phyloP scores from a whole-genome alignment of 164 flowering plant species.

The Sedum album region DNA sequence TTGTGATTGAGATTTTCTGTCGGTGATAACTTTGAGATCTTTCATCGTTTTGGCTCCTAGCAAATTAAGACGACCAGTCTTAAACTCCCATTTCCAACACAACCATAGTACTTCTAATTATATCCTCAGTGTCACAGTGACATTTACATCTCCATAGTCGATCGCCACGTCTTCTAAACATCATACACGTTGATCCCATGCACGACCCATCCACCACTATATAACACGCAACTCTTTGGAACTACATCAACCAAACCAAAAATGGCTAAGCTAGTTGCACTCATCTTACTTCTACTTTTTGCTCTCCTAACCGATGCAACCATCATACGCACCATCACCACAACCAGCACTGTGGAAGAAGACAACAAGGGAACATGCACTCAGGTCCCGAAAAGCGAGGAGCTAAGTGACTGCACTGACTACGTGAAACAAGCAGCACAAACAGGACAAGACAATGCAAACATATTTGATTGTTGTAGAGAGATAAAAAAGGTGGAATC shows the following conservation, averaged over 20 bases:
- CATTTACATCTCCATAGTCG: too few relatives aligned
- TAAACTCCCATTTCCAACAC: background rate
- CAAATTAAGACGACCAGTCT: background rate
- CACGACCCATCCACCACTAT: background rate
- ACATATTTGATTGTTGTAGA: background rate
- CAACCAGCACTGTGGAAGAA: background rate
- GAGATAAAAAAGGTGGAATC: background rate
- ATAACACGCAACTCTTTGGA: background rate
- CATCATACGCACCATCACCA: background rate
- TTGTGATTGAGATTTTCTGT: too few relatives aligned
- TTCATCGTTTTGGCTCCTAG: background rate
- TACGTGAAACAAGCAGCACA: background rate
- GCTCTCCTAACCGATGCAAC: background rate
- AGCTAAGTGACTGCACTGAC: background rate
- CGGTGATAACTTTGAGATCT: too few relatives aligned
- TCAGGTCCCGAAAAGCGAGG: background rate
- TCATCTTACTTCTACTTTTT: background rate
- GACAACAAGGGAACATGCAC: background rate
- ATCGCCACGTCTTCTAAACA: background rate
- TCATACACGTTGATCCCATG: background rate
- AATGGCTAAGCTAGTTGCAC: background rate
- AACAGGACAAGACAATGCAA: too few relatives aligned
- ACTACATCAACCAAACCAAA: too few relatives aligned
- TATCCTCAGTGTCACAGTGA: too few relatives aligned
- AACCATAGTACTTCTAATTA: too few relatives aligned